Evolutionary conservation across 192 early-diverging fungal species (phyloP), one percentile per base, ranked within the genome.

Genomic region (Rhizophagus prolifer): DNA sequence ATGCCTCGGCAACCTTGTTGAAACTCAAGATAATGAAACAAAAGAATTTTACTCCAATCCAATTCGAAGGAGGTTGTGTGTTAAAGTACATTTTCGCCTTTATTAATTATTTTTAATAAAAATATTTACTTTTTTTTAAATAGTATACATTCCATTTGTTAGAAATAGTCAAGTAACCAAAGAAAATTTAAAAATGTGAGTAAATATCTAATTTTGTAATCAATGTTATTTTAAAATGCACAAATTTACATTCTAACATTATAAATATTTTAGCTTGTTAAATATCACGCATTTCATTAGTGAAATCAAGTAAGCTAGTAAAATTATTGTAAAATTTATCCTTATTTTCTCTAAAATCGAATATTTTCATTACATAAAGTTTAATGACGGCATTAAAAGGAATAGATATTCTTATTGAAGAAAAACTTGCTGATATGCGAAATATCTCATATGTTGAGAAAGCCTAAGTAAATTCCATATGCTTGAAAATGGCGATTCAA

Each of bases 401-500:
- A 2, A 28, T 76, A 9, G 74, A 76, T 58, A 76, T 76, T 34
- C 64, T 76, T 10, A 44, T 76, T 25, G 74, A 76, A 67, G 64
- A 76, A 50, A 65, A 30, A 54, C 41, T 76, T 34, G 46, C 64
- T 3, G 62, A 76, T 30, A 34, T 66, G 9, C 26, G 74, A 28
- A 76, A 76, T 34, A 21, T 76, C 25, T n/a, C 28, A 25, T 67
- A n/a, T n/a, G 30, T 76, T 10, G 74, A 76, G 50, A 76, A 76
- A 16, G 61, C 74, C 4, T 76, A 10, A 34, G 63, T n/a, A 76
- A 76, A 30, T 76, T 76, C 66, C 74, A 76, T 67, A 76, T 76
- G 25, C 34, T 76, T n/a, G 74, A 41, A 50, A 66, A 67, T 30
- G 50, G 23, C 12, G 21, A 47, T 28, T 46, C 28, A 47, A 38